Conservation (phyloP, 352 stramenopile genomes). For the Phytophthora colocasiae region DNA sequence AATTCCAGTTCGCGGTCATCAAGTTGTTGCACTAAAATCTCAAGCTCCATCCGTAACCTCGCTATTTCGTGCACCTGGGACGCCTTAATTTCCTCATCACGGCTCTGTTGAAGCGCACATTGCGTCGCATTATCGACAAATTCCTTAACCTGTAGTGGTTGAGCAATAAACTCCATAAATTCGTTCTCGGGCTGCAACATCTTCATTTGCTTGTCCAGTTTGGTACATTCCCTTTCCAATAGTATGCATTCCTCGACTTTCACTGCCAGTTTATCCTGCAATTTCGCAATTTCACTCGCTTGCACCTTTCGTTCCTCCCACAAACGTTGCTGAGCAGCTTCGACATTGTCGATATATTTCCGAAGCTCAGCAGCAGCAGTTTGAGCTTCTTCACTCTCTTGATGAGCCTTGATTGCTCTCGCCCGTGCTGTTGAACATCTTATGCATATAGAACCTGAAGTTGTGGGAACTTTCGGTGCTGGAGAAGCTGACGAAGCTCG, state of each 20-base stretch:
- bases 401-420: constrained; percentile 21
- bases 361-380: constrained; percentile 26
- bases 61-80: constrained; percentile 9
- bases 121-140: constrained; percentile 19
- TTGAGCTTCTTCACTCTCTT: constrained; percentile 26
- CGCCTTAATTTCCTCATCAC: constrained; percentile 11
- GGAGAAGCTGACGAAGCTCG: constrained; percentile 24
- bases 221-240: constrained; percentile 10
- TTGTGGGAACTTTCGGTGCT: neutral
- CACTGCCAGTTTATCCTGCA: constrained; percentile 26
- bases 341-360: constrained; percentile 39
- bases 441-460: constrained; percentile 7
- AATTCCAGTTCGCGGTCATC: constrained; percentile 17
- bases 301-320: constrained; percentile 39
- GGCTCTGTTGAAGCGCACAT: constrained; percentile 18
- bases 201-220: constrained; percentile 28
- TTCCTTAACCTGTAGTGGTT: neutral
- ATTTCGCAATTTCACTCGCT: constrained; percentile 28
- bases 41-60: constrained; percentile 9
- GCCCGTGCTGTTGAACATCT: constrained; percentile 31
- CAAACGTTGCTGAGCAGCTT: constrained; percentile 35
- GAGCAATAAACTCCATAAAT: neutral
- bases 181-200: constrained; percentile 14
- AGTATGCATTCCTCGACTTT: constrained; percentile 27
- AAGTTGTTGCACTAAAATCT: constrained; percentile 7